phyloP scores from a whole-genome alignment of 345 rosid species.

The Psidium guajava region DNA sequence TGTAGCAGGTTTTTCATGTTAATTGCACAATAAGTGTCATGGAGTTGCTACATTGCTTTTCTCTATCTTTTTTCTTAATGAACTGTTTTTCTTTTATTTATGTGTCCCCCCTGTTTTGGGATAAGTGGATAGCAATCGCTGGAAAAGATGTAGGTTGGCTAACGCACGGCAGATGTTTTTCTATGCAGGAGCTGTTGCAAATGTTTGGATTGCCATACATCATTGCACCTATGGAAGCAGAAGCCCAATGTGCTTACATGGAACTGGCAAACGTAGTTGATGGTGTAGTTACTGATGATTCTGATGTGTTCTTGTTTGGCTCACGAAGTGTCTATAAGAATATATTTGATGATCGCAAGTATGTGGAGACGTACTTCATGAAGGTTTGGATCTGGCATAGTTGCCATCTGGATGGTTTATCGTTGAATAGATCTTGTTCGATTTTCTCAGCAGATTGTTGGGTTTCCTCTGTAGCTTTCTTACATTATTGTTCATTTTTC shows the following conservation, averaged over 20 bases:
- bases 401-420: not conserved
- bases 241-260: slow-evolving; percentile 94
- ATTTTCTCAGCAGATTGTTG: not conserved
- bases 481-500: not conserved
- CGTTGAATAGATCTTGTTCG: not conserved
- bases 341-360: slow-evolving; percentile 94
- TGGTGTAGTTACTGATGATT: slow-evolving; percentile 95
- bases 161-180: not conserved
- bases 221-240: slow-evolving; percentile 98
- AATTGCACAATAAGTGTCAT: not conserved
- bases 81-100: not conserved
- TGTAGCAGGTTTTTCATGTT: not conserved
- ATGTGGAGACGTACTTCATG: slow-evolving; percentile 91
- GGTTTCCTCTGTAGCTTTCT: not conserved
- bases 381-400: slow-evolving; percentile 36
- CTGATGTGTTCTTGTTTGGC: slow-evolving; percentile 93
- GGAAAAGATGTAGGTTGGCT: not conserved
- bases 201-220: slow-evolving; percentile 97
- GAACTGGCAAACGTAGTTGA: slow-evolving; percentile 81
- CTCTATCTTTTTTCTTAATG: not conserved
- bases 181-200: slow-evolving; percentile 77
- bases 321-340: slow-evolving; percentile 84
- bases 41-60: not conserved
- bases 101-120: not conserved
- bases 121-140: not conserved